Percentiles rank a stretch among this genome's conserved stretches.
These are phyloP conservation scores for Serendipita sp. DNA, from an alignment of 768 basidiomycete genomes.

Conservation along the genomic window DNA sequence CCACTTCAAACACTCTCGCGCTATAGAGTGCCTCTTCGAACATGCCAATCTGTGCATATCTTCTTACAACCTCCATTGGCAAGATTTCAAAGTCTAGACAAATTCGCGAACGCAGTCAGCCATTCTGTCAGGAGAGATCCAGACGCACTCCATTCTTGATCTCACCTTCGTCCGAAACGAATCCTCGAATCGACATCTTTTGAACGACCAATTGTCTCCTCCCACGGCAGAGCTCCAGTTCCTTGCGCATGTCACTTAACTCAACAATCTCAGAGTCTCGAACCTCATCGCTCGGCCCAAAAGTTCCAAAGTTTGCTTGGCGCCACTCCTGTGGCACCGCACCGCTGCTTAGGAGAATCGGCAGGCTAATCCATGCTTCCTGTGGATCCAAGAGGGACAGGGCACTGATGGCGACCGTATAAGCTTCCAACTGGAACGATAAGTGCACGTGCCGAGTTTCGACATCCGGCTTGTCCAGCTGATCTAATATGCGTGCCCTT, in stretches of 20 bases:
- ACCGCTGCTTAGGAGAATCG: slow-evolving; percentile 29
- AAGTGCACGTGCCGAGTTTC: slow-evolving; percentile 27
- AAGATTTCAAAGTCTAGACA: slow-evolving; percentile 13
- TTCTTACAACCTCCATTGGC: slow-evolving; percentile 45
- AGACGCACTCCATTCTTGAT: too few relatives aligned
- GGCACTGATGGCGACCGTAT: slow-evolving; percentile 76
- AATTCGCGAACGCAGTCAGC: not conserved
- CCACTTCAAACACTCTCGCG: slow-evolving; percentile 58
- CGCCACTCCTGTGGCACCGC: slow-evolving; percentile 14
- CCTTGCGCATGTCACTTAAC: slow-evolving; percentile 61
- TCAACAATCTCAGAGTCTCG: slow-evolving; percentile 65
- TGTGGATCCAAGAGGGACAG: slow-evolving; percentile 65
- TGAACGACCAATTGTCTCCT: not conserved
- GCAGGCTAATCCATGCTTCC: slow-evolving; percentile 70
- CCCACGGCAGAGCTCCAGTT: slow-evolving; percentile 20
- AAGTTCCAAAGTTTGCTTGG: not conserved
- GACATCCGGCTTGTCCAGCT: not conserved
- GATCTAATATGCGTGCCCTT: slow-evolving; percentile 57
- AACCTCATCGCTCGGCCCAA: slow-evolving; percentile 39
- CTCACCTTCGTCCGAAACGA: not conserved
- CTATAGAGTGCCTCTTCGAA: slow-evolving; percentile 67
- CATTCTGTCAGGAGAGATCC: not conserved
- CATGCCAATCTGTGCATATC: slow-evolving; percentile 59
- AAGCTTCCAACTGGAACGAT: slow-evolving; percentile 62
- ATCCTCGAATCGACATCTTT: not conserved